Evolutionary conservation across 1,284 basidiomycete species (phyloP).

Genomic region (Boletus semigastroideus): DNA sequence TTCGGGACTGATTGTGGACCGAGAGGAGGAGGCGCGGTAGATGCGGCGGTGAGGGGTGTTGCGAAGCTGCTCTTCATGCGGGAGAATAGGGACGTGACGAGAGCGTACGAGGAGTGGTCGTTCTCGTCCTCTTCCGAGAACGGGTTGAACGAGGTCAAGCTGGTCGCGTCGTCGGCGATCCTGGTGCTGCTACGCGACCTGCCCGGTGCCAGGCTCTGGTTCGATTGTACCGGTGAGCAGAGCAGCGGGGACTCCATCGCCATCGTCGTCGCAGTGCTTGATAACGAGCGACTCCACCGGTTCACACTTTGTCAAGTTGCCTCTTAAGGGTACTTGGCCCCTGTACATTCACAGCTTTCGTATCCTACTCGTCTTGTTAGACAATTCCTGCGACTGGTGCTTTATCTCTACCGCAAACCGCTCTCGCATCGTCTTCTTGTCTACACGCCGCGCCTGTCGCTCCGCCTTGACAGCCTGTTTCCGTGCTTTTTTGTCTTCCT

Average conservation of each 20-base stretch:
- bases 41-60: constrained; percentile 56
- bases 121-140: constrained; percentile 85
- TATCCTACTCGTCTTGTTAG: constrained; percentile 31
- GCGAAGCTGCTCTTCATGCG: constrained; percentile 75
- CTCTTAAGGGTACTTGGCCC: constrained; percentile 14
- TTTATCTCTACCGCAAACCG: constrained; percentile 76
- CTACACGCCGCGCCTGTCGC: constrained; percentile 68
- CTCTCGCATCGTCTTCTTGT: constrained; percentile 82
- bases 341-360: constrained; percentile 21
- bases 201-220: constrained; percentile 44
- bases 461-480: constrained; percentile 89
- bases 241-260: constrained; percentile 34
- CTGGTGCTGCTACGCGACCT: constrained; percentile 64
- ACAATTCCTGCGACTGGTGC: constrained; percentile 60
- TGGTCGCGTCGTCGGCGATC: constrained; percentile 63
- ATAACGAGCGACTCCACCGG: constrained; percentile 8
- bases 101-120: constrained; percentile 77
- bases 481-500: constrained; percentile 84
- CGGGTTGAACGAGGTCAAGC: constrained; percentile 79
- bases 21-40: constrained; percentile 32
- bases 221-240: constrained; percentile 40
- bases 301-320: neutral
- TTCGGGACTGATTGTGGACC: constrained; percentile 28
- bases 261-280: neutral
- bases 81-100: constrained; percentile 74